Evolutionary conservation across 2,329 filamentous ascomycete species (phyloP).

Genomic region (Talaromyces sp.): DNA sequence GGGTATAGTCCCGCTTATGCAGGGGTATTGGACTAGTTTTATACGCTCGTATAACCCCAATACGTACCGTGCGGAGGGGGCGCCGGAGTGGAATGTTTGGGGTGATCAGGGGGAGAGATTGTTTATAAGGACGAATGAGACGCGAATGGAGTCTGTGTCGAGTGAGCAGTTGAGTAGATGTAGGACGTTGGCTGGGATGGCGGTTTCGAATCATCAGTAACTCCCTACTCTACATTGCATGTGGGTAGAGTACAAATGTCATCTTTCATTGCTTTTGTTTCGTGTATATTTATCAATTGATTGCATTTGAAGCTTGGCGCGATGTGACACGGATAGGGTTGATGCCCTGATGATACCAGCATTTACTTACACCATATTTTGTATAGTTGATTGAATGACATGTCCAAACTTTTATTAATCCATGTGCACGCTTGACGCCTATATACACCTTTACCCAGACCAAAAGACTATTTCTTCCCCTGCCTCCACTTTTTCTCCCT

Average conservation of each 20-base stretch:
- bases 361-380: not conserved
- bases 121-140: constrained; percentile 46
- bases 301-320: not conserved
- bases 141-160: constrained; percentile 49
- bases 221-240: not conserved
- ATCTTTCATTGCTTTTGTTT: not conserved
- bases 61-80: constrained; percentile 44
- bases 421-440: not conserved
- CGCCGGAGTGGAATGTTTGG: constrained; percentile 55
- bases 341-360: not conserved
- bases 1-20: constrained; percentile 59
- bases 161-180: constrained; percentile 30
- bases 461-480: constrained; percentile 50
- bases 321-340: not conserved
- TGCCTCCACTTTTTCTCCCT: constrained; percentile 76
- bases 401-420: constrained; percentile 3
- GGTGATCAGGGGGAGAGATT: constrained; percentile 38
- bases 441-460: not conserved
- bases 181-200: constrained; percentile 18
- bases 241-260: not conserved
- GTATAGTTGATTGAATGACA: not conserved
- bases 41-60: constrained; percentile 68
- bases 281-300: not conserved
- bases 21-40: constrained; percentile 74
- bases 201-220: constrained; percentile 15